Conservation (phyloP, 2,329 filamentous ascomycete species). For the Clarireedia hainanense region DNA sequence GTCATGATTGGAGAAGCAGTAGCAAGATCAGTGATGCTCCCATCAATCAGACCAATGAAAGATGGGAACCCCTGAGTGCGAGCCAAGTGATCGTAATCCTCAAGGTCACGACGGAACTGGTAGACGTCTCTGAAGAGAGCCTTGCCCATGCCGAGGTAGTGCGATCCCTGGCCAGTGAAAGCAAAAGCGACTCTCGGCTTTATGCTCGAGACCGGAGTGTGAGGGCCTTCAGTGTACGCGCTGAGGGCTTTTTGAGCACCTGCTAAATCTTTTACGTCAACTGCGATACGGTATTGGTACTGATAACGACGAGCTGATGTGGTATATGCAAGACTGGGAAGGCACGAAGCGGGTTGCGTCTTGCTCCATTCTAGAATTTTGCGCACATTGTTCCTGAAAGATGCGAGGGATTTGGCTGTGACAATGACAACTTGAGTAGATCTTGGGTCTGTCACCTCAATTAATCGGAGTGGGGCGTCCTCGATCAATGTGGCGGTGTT, state of each 20-base stretch:
- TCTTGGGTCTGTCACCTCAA: slow-evolving; percentile 1
- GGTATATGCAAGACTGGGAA: slow-evolving; percentile 15
- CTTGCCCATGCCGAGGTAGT: slow-evolving; percentile 26
- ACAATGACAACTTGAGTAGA: slow-evolving; percentile 8
- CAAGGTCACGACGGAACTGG: slow-evolving; percentile 21
- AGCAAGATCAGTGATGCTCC: slow-evolving; percentile 1
- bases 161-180: slow-evolving; percentile 39
- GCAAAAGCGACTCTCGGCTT: slow-evolving; percentile 7
- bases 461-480: slow-evolving; percentile 12
- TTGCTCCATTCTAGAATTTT: background rate
- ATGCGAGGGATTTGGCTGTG: slow-evolving; percentile 6
- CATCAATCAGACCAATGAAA: slow-evolving; percentile 33
- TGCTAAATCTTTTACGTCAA: slow-evolving; percentile 34
- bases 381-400: slow-evolving; percentile 9
- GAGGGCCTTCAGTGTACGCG: background rate
- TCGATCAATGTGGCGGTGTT: slow-evolving; percentile 20
- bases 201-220: slow-evolving; percentile 5
- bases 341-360: slow-evolving; percentile 5
- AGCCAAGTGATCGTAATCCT: slow-evolving; percentile 21
- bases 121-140: slow-evolving; percentile 32
- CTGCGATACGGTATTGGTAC: slow-evolving; percentile 45
- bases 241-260: slow-evolving; percentile 3
- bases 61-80: slow-evolving; percentile 22
- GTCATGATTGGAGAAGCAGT: background rate
- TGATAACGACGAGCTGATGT: slow-evolving; percentile 43